These are phyloP conservation scores for Lipomyces spencermartinsiae DNA, from an alignment of 805 yeast species.

Conservation along the genomic window DNA sequence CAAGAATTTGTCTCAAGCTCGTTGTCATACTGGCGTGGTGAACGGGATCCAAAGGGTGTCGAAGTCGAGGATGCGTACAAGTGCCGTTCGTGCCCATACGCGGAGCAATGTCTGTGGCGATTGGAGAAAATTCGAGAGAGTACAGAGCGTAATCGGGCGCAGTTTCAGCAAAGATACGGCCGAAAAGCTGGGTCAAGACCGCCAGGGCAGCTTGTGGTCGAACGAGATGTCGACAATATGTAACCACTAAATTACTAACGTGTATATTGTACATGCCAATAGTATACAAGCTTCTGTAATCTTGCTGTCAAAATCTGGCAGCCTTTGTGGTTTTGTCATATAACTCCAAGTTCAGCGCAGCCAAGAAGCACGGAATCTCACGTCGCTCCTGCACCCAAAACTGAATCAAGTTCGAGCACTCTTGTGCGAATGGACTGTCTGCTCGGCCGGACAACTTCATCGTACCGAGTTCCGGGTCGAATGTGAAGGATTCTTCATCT, in stretches of 20 bases:
- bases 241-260: not conserved
- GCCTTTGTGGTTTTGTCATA: slow-evolving; percentile 53
- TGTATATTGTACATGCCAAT: not conserved
- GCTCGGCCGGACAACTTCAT: slow-evolving; percentile 55
- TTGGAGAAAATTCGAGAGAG: slow-evolving; percentile 25
- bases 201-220: slow-evolving; percentile 19
- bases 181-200: not conserved
- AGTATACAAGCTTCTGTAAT: not conserved
- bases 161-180: slow-evolving; percentile 20
- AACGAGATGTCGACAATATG: not conserved
- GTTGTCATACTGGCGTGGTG: slow-evolving; percentile 32
- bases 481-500: slow-evolving; percentile 55
- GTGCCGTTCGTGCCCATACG: slow-evolving; percentile 33
- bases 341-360: slow-evolving; percentile 72
- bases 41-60: slow-evolving; percentile 37
- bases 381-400: slow-evolving; percentile 72
- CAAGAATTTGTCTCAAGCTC: not conserved
- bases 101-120: slow-evolving; percentile 31
- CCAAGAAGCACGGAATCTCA: slow-evolving; percentile 78
- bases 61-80: slow-evolving; percentile 37
- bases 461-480: slow-evolving; percentile 62
- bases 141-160: slow-evolving; percentile 22
- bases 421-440: slow-evolving; percentile 45
- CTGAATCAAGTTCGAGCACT: slow-evolving; percentile 59
- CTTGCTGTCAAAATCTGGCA: slow-evolving; percentile 21